Percentiles rank a stretch among this genome's conserved stretches.
These are phyloP conservation scores for Lichtheimia hyalospora DNA, from an alignment of 371 early-diverging fungal species.

Conservation along the genomic window DNA sequence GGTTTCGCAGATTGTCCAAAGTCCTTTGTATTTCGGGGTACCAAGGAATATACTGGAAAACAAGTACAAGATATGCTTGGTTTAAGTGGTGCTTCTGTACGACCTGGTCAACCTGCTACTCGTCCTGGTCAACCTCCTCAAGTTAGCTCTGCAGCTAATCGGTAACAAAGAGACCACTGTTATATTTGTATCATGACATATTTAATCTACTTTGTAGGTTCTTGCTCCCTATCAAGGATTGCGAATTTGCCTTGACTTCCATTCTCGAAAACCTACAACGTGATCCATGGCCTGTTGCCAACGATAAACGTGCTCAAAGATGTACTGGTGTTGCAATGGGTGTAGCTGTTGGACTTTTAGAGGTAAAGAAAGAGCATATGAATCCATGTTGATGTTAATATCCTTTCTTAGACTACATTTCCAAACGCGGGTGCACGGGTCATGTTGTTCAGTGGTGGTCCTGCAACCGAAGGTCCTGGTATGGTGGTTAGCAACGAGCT, in stretches of 20 bases:
- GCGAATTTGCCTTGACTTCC: constrained; percentile 92
- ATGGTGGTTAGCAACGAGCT: constrained; percentile 93
- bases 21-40: constrained; percentile 97
- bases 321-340: constrained; percentile 98
- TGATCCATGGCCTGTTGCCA: constrained; percentile 99
- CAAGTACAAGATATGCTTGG: constrained; percentile 97
- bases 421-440: constrained; percentile 95
- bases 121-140: constrained; percentile 70
- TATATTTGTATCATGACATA: neutral
- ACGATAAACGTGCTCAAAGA: constrained; percentile 92
- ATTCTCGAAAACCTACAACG: constrained; percentile 95
- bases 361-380: constrained; percentile 46
- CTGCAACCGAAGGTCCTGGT: constrained; percentile 99
- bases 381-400: neutral
- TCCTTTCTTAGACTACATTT: constrained; percentile 65
- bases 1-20: constrained; percentile 95
- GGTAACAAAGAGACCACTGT: constrained; percentile 33
- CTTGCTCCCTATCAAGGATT: constrained; percentile 89
- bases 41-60: constrained; percentile 93
- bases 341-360: constrained; percentile 95
- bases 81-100: constrained; percentile 55
- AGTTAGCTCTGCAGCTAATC: constrained; percentile 52
- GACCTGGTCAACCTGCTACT: constrained; percentile 60
- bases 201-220: constrained; percentile 51
- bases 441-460: constrained; percentile 98